phyloP scores from a whole-genome alignment of 768 basidiomycete genomes.

The Tulasnella sp. region DNA sequence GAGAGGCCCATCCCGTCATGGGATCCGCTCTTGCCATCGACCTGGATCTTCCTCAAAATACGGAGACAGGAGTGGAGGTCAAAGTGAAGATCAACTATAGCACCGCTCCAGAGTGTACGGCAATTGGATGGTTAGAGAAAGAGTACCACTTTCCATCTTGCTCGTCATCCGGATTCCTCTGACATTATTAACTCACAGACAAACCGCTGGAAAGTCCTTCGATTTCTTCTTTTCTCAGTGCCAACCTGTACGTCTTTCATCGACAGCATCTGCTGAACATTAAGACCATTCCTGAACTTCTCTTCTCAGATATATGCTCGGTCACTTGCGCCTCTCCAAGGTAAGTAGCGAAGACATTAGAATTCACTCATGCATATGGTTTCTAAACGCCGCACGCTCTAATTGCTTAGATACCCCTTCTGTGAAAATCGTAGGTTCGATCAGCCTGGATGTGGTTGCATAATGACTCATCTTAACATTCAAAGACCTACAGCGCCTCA shows the following conservation, averaged over 20 bases:
- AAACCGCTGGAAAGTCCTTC: constrained; percentile 74
- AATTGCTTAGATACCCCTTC: constrained; percentile 58
- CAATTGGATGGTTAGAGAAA: constrained; percentile 79
- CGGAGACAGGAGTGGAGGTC: constrained; percentile 32
- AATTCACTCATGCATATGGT: neutral
- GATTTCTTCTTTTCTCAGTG: constrained; percentile 88
- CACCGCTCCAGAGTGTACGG: constrained; percentile 61
- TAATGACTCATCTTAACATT: neutral
- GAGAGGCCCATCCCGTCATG: constrained; percentile 51
- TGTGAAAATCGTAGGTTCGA: constrained; percentile 57
- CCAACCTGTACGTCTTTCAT: constrained; percentile 50
- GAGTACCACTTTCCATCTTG: too few species aligned
- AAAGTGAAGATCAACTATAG: constrained; percentile 47
- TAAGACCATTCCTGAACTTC: neutral
- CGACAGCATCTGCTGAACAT: constrained; percentile 2
- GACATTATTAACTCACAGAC: constrained; percentile 30
- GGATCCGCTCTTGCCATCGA: constrained; percentile 59
- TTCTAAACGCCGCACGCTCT: too few species aligned
- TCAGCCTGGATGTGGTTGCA: neutral
- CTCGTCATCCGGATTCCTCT: constrained; percentile 17
- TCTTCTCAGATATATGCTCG: constrained; percentile 54
- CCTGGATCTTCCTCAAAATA: constrained; percentile 30
- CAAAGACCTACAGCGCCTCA: constrained; percentile 67
- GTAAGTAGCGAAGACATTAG: constrained; percentile 26
- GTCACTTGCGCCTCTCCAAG: constrained; percentile 66